Evolutionary conservation across 805 yeast species (phyloP), one percentile per base, ranked within the genome.

Genomic region (Teunomyces aglyptinius): DNA sequence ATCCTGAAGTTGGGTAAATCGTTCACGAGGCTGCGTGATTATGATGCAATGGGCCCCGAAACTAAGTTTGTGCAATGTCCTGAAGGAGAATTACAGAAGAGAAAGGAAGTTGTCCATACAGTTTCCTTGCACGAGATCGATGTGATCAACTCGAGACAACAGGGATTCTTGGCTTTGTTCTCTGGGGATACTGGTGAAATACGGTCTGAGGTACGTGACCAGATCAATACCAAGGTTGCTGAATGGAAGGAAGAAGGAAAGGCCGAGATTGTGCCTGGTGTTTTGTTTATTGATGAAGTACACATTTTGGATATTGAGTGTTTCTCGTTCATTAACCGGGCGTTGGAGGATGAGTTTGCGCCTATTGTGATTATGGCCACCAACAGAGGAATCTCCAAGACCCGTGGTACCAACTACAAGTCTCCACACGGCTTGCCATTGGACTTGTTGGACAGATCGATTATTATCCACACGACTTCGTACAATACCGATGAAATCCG

Each of bases 171-270:
- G 62, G 98, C 98, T 13, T 78, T 94, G 51, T 88, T 94, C 60
- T 86, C 96, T 41, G 97, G 97, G 55, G 94, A 94, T 70, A 95
- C 97, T 44, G 99, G 99, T 56, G 99, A 94, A 72, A 94, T 94
- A 57, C 81, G 97, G 54, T 81, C 94, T 15, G 97, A 94, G 67
- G 90, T 94, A 24, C 83, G 99, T 67, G 95, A 89, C 57, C 98
- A 94, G 73, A 95, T 94, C 64, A 94, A 94, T 71, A 84, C 91
- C 38, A 91, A 94, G 71, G 97, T 94, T 44, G 96, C 95, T 16
- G 97, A 94, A 70, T 94, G 97, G 96, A 89, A 87, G 60, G 98
- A 94, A 71, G 98, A 94, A 75, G 98, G 99, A 49, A 94, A 94
- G 68, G 99, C 99, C 8, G 95, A 92, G 65, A 89, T 94, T 54